A percentile compares a stretch with the other conserved stretches of the same genome.
Evolutionary conservation across 140 eudicot genomes (phyloP).

Genomic region (Anethum foeniculum): DNA sequence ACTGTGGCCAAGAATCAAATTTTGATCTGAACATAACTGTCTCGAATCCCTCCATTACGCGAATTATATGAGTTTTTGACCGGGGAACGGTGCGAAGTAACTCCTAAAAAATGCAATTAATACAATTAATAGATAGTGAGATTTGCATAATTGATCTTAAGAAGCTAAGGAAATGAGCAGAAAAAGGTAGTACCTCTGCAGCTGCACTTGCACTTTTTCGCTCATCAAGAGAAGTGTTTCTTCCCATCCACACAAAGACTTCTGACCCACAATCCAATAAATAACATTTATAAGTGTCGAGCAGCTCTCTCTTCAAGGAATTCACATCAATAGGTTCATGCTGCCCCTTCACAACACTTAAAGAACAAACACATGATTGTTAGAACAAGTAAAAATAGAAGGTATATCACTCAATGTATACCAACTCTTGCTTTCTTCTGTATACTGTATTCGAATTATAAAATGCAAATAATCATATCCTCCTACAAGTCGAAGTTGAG

Average conservation of each 20-base stretch:
- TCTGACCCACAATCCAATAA: conserved; percentile 80
- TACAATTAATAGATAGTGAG: conserved; percentile 15
- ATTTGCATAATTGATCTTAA: background rate
- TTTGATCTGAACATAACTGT: conserved; percentile 67
- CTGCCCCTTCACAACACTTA: conserved; percentile 81
- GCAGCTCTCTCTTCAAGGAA: conserved; percentile 69
- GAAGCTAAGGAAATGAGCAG: conserved; percentile 15
- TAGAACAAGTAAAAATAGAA: conserved; percentile 8
- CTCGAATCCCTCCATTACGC: conserved; percentile 97
- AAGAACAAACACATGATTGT: conserved; percentile 29
- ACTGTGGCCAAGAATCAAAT: conserved; percentile 84
- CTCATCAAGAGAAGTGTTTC: conserved; percentile 77
- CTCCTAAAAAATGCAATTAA: conserved; percentile 37
- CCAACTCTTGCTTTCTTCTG: background rate
- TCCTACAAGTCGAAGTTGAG: background rate
- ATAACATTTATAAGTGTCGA: conserved; percentile 68
- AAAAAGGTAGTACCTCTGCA: conserved; percentile 55
- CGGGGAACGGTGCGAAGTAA: conserved; percentile 51
- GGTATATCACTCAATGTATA: background rate
- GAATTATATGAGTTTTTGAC: conserved; percentile 50
- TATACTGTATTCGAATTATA: background rate
- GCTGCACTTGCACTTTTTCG: conserved; percentile 80
- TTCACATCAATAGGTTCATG: conserved; percentile 55
- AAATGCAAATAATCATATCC: background rate
- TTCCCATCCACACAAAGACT: conserved; percentile 91